Conservation (phyloP, 1,284 basidiomycete species). For the Ceratobasidium sp. region DNA sequence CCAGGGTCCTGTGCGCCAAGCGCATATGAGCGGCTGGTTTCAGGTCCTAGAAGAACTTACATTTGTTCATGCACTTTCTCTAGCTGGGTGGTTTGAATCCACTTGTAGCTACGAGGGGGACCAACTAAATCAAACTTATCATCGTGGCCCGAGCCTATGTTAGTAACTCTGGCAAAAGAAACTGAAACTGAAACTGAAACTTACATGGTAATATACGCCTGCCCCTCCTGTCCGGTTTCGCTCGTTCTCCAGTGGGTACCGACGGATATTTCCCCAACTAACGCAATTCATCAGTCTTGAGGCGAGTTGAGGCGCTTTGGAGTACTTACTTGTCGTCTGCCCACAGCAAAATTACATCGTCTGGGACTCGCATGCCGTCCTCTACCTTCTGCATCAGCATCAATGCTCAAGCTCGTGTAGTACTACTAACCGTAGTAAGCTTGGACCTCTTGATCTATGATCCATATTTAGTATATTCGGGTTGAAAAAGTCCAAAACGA, state of each 20-base stretch:
- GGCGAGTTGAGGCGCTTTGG: too few relatives aligned
- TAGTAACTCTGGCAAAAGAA: too few relatives aligned
- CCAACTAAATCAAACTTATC: constrained; percentile 64
- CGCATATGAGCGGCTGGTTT: constrained; percentile 43
- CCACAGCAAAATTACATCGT: constrained; percentile 69
- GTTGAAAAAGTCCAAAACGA: not conserved
- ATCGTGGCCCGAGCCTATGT: too few relatives aligned
- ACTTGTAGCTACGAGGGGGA: constrained; percentile 59
- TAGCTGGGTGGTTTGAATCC: constrained; percentile 52
- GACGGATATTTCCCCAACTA: constrained; percentile 73
- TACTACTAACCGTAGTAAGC: constrained; percentile 66
- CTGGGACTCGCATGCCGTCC: constrained; percentile 51
- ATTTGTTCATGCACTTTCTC: constrained; percentile 47
- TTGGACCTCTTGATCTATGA: constrained; percentile 71
- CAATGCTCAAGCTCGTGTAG: not conserved
- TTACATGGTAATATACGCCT: constrained; percentile 77
- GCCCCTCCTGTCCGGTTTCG: constrained; percentile 73
- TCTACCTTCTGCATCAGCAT: constrained; percentile 6
- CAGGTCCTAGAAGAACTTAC: constrained; percentile 21
- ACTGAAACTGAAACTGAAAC: constrained; percentile 49
- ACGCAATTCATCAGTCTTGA: not conserved
- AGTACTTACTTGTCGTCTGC: constrained; percentile 75
- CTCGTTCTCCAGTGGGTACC: constrained; percentile 67
- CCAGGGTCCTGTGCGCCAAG: constrained; percentile 31
- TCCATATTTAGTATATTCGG: constrained; percentile 50